phyloP scores from a whole-genome alignment of 331 rosid genomes.

The Quercus phellos region DNA sequence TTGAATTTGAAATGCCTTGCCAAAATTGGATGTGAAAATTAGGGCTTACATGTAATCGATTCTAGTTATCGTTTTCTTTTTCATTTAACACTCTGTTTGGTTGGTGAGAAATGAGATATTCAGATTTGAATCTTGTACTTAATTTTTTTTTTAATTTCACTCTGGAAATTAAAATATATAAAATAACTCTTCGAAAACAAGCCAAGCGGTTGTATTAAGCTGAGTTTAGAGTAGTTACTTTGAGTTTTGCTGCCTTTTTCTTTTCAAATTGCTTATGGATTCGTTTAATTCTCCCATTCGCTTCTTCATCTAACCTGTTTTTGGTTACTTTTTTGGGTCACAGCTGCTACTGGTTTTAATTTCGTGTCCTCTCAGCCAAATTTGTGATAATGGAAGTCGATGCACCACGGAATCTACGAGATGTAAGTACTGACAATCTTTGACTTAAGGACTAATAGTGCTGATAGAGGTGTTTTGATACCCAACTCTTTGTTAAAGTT shows the following conservation, averaged over 20 bases:
- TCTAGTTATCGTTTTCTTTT: not conserved
- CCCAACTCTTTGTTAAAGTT: not conserved
- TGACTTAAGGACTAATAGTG: not conserved
- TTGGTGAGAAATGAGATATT: not conserved
- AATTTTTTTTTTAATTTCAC: not conserved
- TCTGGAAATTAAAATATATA: no score
- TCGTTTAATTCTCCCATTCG: not conserved
- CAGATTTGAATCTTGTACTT: not conserved
- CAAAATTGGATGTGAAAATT: not conserved
- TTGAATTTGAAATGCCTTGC: not conserved
- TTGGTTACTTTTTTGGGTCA: slow-evolving; percentile 4
- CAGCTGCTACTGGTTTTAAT: not conserved
- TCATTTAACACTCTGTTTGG: not conserved
- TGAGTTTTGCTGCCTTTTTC: not conserved
- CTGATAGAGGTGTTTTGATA: not conserved
- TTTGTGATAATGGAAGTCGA: slow-evolving; percentile 29
- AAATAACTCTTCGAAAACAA: not conserved
- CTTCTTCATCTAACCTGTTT: not conserved
- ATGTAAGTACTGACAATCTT: slow-evolving; percentile 40
- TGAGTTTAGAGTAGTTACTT: not conserved
- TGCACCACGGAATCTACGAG: slow-evolving; percentile 29
- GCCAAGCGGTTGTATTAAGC: not conserved
- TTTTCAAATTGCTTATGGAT: not conserved
- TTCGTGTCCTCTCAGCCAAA: slow-evolving; percentile 6
- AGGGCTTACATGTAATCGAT: not conserved